Evolutionary conservation across 768 basidiomycete genomes (phyloP), one percentile per base, ranked within the genome.

Genomic region (Grammothele lineata): DNA sequence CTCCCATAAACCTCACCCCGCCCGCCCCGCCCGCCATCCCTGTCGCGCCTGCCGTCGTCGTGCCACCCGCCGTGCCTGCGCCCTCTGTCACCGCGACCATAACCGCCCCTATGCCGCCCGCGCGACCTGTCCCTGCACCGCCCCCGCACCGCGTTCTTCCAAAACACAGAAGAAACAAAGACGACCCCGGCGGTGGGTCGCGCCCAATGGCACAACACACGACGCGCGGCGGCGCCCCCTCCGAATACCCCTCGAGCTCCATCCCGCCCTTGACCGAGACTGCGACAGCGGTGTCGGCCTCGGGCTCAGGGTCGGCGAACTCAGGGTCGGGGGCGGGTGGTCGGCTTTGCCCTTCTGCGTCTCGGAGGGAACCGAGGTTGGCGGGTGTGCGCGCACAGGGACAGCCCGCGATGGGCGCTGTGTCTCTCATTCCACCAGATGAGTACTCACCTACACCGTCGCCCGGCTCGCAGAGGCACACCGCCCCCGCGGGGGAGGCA

Each of bases 151-250:
- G 45, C 48, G 47, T 43, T 40, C 49, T 47, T 51, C 46, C 50
- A 51, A 55, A 48, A 48, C 54, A 55, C 48, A 51, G 46, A 48
- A 55, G 50, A 51, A 51, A 50, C 54, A 45, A 47, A 50, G 46
- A 55, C 49, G 46, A 55, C 54, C 54, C 54, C 43, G 39, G 54
- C 46, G 54, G 54, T 40, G 43, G 34, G 10, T 5, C 54, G 47
- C 23, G 35, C 54, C 50, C 12, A 55, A 2, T 41, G 47, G 47
- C 35, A 26, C 43, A 55, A 37, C 17, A 40, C 43, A 40, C 49
- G 19, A n/a, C 54, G 40, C 46, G 19, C 5, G 23, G n/a, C 43
- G 43, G 49, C 50, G 54, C 54, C 54, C 40, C 37, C 39, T 34
- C 37, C 43, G 30, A 18, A n/a, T n/a, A n/a, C n/a, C n/a, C n/a